These are phyloP conservation scores for Gorgonomyces haynaldii DNA, from an alignment of 192 early-diverging fungal species.

Conservation along the genomic window DNA sequence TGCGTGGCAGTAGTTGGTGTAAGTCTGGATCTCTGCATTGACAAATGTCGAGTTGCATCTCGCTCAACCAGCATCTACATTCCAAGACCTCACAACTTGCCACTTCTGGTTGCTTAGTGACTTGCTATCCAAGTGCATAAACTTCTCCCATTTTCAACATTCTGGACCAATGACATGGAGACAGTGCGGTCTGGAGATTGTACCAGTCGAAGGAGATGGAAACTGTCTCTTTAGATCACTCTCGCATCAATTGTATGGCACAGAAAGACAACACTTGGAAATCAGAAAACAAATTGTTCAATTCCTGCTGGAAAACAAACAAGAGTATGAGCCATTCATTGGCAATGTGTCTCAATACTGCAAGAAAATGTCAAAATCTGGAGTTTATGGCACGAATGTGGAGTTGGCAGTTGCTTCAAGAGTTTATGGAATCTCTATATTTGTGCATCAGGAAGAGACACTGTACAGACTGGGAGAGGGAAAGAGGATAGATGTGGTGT, in stretches of 20 bases:
- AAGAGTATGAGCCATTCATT: constrained; percentile 20
- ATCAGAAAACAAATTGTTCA: constrained; percentile 3
- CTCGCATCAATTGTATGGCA: constrained; percentile 18
- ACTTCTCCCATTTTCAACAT: no score
- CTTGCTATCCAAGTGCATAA: no score
- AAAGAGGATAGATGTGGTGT: no score
- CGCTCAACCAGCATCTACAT: no score
- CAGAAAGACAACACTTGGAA: constrained; percentile 6
- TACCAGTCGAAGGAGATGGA: constrained; percentile 25
- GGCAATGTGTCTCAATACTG: constrained; percentile 16
- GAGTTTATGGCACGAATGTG: constrained; percentile 24
- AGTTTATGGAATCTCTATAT: constrained; percentile 10
- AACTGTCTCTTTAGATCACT: constrained; percentile 33
- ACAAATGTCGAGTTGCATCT: no score
- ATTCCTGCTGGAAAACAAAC: constrained; percentile 11
- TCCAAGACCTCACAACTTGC: no score
- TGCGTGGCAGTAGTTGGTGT: no score
- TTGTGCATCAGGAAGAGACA: constrained; percentile 33
- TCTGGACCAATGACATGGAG: no score
- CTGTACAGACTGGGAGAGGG: constrained; percentile 14
- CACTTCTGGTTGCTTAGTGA: no score
- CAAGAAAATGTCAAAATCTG: constrained; percentile 16
- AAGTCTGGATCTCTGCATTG: no score
- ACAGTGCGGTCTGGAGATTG: no score
- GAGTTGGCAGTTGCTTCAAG: constrained; percentile 28